Evolutionary conservation across 768 basidiomycete species (phyloP), one percentile per base, ranked within the genome.

Genomic region (Lactifluus pinguis): DNA sequence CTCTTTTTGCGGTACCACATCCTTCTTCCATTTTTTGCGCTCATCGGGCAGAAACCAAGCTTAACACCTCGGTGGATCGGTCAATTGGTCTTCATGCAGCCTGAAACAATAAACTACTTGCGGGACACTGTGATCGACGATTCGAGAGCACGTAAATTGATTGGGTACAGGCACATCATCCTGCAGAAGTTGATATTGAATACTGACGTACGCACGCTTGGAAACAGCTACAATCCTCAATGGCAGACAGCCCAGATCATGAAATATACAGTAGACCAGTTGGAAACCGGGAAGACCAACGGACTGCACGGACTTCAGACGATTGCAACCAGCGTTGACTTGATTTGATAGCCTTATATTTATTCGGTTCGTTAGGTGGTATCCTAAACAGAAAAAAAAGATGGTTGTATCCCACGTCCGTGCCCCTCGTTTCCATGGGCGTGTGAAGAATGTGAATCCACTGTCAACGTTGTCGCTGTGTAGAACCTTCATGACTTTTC

Each of bases 61-160:
- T 57, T 73, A 9, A 55, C 65, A 10, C 74, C 73, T 3, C 32
- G 41, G 13, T 74, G 73, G 73, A 63, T 74, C 17, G 74, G 73
- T 0, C 52, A 71, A 36, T 47, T 67, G 1, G 62, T 72, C 21
- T 73, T 70, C 50, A 57, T 74, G 15, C 74, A 74, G 55, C 73
- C 73, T 6, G 59, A 71, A 6, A 72, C 70, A 0, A 61, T 73
- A 32, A 69, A 70, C 17, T 74, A 74, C 59, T 41, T 73, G 57
- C 63, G 64, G 15, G 68, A 73, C 44, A 62, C 69, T 13, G 64
- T 61, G 15, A 69, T 76, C 25, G 73, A 76, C 55, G 73, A 74
- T 61, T 72, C 73, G 2, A 68, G 73, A 32, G 74, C 73, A 5
- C 63, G 69, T 49, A 70, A 69, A 56, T 44, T 74, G 8, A 68